A percentile compares a stretch with the other conserved stretches of the same genome.
Evolutionary conservation across 805 yeast species (phyloP).

Genomic region (Monosporozyma aquatica): DNA sequence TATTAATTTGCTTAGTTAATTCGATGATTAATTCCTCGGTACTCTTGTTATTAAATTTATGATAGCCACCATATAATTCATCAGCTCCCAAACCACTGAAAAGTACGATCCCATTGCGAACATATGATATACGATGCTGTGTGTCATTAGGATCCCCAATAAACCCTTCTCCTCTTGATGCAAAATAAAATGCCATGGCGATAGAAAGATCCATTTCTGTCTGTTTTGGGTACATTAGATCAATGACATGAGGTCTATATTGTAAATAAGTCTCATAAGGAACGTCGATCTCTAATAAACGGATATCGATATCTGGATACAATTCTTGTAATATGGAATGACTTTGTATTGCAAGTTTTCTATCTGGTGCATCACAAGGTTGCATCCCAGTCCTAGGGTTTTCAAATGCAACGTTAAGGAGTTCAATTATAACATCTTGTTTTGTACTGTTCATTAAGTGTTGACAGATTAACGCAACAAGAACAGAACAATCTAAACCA

Average conservation of each 20-base stretch:
- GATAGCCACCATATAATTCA: conserved; percentile 92
- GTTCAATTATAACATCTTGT: conserved; percentile 41
- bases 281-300: conserved; percentile 62
- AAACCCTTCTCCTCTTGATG: conserved; percentile 51
- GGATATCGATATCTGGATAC: conserved; percentile 37
- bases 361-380: conserved; percentile 74
- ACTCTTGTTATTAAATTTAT: conserved; percentile 54
- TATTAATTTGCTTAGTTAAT: conserved; percentile 57
- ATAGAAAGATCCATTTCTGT: conserved; percentile 96
- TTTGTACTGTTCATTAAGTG: conserved; percentile 15
- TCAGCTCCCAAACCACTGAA: conserved; percentile 96
- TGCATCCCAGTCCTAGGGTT: conserved; percentile 64
- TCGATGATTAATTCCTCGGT: conserved; percentile 45
- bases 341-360: conserved; percentile 62
- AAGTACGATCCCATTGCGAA: conserved; percentile 55
- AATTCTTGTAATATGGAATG: conserved; percentile 40
- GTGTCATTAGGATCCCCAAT: conserved; percentile 10
- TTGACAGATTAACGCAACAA: conserved; percentile 45
- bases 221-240: conserved; percentile 69
- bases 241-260: conserved; percentile 43
- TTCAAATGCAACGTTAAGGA: conserved; percentile 88
- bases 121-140: conserved; percentile 26
- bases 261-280: conserved; percentile 54
- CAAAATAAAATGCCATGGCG: conserved; percentile 91
- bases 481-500: conserved; percentile 84